Conservation (phyloP, 106 monocot species). For the Amphibolis antarctica region DNA sequence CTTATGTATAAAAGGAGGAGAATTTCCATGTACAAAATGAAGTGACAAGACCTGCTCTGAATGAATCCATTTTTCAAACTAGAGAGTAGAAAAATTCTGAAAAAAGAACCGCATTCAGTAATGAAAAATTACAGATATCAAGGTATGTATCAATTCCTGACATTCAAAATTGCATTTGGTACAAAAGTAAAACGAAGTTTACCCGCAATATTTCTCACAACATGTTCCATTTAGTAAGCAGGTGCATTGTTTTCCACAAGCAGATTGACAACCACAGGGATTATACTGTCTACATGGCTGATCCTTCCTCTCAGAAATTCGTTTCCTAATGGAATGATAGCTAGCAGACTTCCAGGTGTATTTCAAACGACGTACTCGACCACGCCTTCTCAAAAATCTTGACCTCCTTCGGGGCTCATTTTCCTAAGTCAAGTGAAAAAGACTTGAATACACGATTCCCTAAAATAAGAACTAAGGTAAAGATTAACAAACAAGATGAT, state of each 20-base stretch:
- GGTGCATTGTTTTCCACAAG: slow-evolving; percentile 90
- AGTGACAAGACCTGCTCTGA: no score
- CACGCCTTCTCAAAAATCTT: slow-evolving; percentile 75
- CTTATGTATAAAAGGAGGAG: no score
- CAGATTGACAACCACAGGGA: slow-evolving; percentile 86
- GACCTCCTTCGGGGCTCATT: slow-evolving; percentile 73
- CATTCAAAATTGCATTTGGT: not conserved
- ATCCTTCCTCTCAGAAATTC: slow-evolving; percentile 89
- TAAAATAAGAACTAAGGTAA: not conserved
- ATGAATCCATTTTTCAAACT: no score
- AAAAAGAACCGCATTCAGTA: no score
- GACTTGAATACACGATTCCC: not conserved
- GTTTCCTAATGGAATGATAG: slow-evolving; percentile 90
- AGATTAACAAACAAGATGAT: not conserved
- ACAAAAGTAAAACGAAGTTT: slow-evolving; percentile 1
- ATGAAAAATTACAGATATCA: no score
- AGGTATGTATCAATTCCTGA: no score
- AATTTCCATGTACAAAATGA: no score
- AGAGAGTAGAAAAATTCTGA: no score
- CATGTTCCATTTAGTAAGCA: slow-evolving; percentile 89
- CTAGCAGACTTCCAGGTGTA: slow-evolving; percentile 98
- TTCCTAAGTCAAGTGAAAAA: slow-evolving; percentile 28
- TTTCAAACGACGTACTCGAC: slow-evolving; percentile 86
- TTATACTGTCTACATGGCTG: slow-evolving; percentile 95
- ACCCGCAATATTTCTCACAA: slow-evolving; percentile 98